A percentile compares a stretch with the other conserved stretches of the same genome.
Conservation (phyloP, 306 rosid species). For the Carpinus fangiana region DNA sequence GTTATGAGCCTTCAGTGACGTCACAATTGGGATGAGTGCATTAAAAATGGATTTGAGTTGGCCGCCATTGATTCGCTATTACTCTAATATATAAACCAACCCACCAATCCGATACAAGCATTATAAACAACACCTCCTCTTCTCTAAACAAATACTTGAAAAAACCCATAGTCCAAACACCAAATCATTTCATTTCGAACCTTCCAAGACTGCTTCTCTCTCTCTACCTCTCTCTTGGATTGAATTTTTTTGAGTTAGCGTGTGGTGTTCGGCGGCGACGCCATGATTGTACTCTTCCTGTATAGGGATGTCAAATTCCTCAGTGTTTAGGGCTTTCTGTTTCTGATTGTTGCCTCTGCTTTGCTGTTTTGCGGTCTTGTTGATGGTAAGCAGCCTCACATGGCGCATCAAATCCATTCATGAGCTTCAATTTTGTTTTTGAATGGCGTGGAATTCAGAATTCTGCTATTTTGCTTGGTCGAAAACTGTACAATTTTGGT, state of each 20-base stretch:
- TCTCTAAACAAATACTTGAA: too few relatives aligned
- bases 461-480: background rate
- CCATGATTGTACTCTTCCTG: background rate
- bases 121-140: too few relatives aligned
- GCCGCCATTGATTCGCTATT: conserved; percentile 28
- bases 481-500: background rate
- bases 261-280: conserved; percentile 22
- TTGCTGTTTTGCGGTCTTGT: conserved; percentile 25
- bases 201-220: conserved; percentile 14
- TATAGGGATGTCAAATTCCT: conserved; percentile 26
- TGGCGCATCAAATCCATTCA: background rate
- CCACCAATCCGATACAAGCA: conserved; percentile 6
- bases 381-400: conserved; percentile 36
- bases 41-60: conserved; percentile 12
- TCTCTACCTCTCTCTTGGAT: conserved; percentile 23
- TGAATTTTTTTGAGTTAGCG: conserved; percentile 22
- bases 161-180: background rate
- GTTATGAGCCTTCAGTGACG: background rate
- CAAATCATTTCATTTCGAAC: background rate
- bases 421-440: background rate
- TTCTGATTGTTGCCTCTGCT: conserved; percentile 22
- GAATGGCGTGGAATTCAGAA: conserved; percentile 11
- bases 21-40: background rate
- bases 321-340: conserved; percentile 27
- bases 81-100: background rate